A percentile compares a stretch with the other conserved stretches of the same genome.
Evolutionary conservation across 139 green algal species (phyloP).

Genomic region (Pleodorina starrii): DNA sequence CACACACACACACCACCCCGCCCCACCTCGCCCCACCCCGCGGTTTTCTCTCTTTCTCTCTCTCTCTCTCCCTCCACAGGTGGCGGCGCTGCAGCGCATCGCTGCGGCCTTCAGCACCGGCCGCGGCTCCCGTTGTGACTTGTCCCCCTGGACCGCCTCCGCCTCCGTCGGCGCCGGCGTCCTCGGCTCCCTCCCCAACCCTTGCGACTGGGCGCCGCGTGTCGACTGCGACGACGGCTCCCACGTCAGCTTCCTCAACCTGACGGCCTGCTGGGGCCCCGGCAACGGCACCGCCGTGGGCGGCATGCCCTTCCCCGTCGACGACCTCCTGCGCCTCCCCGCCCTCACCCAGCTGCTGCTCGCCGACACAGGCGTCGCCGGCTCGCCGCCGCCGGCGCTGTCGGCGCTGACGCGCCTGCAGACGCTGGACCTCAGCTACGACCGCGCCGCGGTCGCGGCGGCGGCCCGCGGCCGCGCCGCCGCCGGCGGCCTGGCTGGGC

Average conservation of each 20-base stretch:
- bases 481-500: background rate
- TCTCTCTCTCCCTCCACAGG: background rate
- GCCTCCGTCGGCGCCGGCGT: background rate
- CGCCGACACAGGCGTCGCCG: slow-evolving; percentile 3
- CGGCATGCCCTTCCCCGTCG: background rate
- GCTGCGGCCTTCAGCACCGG: background rate
- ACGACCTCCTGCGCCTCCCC: slow-evolving; percentile 15
- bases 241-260: background rate
- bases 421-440: background rate
- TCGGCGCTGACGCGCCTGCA: background rate
- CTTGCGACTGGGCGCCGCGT: background rate
- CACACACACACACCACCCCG: no score
- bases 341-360: background rate
- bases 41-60: no score
- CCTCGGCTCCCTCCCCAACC: background rate
- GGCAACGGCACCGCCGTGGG: background rate
- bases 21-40: no score
- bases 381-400: background rate
- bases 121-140: slow-evolving; percentile 4
- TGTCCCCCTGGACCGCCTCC: background rate
- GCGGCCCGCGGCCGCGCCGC: background rate
- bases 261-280: slow-evolving; percentile 7
- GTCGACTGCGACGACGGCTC: background rate
- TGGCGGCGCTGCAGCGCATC: background rate
- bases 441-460: background rate